Evolutionary conservation across 2,329 filamentous ascomycete species (phyloP).

Genomic region (Colletotrichum chlorophyti): DNA sequence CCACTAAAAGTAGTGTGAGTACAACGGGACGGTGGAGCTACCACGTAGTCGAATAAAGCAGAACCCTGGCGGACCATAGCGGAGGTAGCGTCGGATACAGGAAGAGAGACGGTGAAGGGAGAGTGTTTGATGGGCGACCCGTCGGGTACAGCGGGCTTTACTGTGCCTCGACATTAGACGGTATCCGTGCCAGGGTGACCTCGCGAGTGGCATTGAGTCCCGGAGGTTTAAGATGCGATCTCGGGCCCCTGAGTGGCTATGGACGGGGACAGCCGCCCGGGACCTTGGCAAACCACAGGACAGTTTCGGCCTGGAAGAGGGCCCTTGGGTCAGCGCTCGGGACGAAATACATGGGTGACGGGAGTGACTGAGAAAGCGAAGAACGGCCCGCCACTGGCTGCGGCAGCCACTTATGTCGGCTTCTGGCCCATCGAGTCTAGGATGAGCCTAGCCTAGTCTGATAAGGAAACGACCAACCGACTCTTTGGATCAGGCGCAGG

Average conservation of each 20-base stretch:
- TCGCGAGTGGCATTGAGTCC: neutral
- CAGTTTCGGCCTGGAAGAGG: neutral
- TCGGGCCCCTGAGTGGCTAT: neutral
- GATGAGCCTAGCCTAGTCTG: neutral
- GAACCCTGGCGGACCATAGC: too few species aligned
- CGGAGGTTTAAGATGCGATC: neutral
- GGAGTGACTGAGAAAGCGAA: neutral
- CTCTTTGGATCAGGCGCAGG: neutral
- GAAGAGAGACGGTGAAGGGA: neutral
- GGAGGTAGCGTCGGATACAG: constrained; percentile 11
- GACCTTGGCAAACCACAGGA: neutral
- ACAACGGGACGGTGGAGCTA: constrained; percentile 2
- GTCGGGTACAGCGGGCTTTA: neutral
- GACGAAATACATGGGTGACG: neutral
- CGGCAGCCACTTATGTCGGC: neutral
- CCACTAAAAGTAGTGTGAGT: constrained; percentile 1
- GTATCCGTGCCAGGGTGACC: constrained; percentile 7
- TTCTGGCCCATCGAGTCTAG: too few species aligned
- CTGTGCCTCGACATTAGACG: neutral
- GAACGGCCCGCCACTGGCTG: neutral
- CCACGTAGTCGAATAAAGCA: neutral
- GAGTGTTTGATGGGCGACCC: neutral
- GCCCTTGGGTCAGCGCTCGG: neutral
- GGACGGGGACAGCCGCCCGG: neutral
- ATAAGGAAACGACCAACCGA: neutral